Evolutionary conservation across 768 basidiomycete genomes (phyloP), one percentile per base, ranked within the genome.

Genomic region (Rhizopogon vinicolor): DNA sequence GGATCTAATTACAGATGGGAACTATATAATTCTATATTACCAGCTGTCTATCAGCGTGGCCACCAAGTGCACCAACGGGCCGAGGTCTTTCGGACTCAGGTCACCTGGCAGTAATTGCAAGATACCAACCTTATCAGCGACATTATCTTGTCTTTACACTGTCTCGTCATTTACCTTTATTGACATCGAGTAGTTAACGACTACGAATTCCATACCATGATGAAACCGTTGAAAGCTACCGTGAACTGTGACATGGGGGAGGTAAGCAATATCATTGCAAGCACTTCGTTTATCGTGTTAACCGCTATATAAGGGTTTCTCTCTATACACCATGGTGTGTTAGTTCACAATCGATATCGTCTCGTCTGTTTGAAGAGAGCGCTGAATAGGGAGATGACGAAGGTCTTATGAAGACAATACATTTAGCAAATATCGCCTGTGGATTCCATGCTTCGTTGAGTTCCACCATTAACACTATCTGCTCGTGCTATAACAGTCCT

Each of bases 361-460:
- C 19, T 42, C 14, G 10, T 41, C 9, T 6, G 13, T 22, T 22
- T 35, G 7, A 49, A 49, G 44, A 53, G 2, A 7, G 28, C 3
- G 9, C 35, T 22, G 25, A 33, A 44, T 41, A 82, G 81, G 77
- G 75, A 6, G 78, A 83, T 37, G 82, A 83, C 35, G 78, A 77
- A 53, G 67, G 68, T 9, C 72, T 83, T 42, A 82, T 82, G 79
- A 73, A 77, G 52, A 78, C 75, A 10, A 81, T 85, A 29, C 80
- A 84, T 59, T 69, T 83, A 14, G 82, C 83, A 0, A 84, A 86
- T 56, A 72, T 86, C 14, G 86, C 86, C 0, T 87, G 85, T 62
- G 85, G 86, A 6, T 86, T 85, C 57, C 86, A 87, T 62, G 85
- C 82, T 19, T 82, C 81, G 81, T 84, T 56, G 37, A 57, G 67